Evolutionary conservation across 345 rosid species (phyloP).

Genomic region (Erysimum cheiranthoides): DNA sequence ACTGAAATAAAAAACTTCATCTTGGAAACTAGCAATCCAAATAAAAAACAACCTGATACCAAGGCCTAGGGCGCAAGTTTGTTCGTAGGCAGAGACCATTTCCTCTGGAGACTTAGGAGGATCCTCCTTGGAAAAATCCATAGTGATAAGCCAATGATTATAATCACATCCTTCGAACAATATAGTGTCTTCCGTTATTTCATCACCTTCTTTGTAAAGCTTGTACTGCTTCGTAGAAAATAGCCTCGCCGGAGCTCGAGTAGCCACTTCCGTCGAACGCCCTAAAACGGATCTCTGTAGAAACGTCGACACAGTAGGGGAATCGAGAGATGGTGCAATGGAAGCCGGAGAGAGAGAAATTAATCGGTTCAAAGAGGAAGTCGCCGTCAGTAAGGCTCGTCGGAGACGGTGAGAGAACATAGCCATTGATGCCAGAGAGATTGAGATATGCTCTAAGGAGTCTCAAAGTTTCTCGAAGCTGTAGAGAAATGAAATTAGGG

Average conservation of each 20-base stretch:
- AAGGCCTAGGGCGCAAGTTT: slow-evolving; percentile 85
- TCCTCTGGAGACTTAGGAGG: slow-evolving; percentile 61
- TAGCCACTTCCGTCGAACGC: slow-evolving; percentile 29
- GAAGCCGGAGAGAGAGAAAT: slow-evolving; percentile 40
- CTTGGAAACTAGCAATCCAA: not conserved
- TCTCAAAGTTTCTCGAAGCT: slow-evolving; percentile 29
- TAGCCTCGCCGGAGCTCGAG: slow-evolving; percentile 38
- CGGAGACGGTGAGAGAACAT: slow-evolving; percentile 58
- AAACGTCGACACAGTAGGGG: not conserved
- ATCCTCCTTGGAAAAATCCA: slow-evolving; percentile 75
- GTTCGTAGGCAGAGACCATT: slow-evolving; percentile 78
- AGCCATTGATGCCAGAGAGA: slow-evolving; percentile 50
- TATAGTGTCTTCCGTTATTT: slow-evolving; percentile 71
- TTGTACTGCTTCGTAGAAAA: slow-evolving; percentile 46
- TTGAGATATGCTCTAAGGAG: slow-evolving; percentile 1
- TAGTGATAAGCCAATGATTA: slow-evolving; percentile 92
- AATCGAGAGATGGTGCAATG: slow-evolving; percentile 3
- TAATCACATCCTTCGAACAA: slow-evolving; percentile 89
- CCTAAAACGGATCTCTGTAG: slow-evolving; percentile 41
- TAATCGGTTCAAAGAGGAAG: slow-evolving; percentile 44
- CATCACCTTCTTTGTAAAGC: slow-evolving; percentile 69
- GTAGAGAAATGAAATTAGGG: slow-evolving; percentile 37
- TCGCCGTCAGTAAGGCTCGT: slow-evolving; percentile 52
- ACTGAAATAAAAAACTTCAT: not conserved
- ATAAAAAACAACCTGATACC: slow-evolving; percentile 58